phyloP scores from a whole-genome alignment of 805 yeast species.

The Kurtzmaniella fragi region DNA sequence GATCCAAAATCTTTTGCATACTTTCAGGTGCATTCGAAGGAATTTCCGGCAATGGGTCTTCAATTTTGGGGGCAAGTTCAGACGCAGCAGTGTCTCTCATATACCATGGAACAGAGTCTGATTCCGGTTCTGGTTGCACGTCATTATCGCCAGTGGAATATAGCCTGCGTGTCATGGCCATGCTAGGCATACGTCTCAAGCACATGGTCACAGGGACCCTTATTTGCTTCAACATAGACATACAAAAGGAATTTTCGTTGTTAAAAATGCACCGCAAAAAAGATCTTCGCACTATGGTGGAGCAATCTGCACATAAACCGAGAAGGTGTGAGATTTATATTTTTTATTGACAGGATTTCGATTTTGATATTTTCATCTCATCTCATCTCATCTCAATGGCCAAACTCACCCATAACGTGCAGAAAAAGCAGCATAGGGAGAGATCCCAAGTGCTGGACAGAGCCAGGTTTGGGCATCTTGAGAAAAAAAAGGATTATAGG shows the following conservation, averaged over 20 bases:
- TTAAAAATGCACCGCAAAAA: too few species aligned
- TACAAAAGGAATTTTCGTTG: too few species aligned
- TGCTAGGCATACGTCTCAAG: too few species aligned
- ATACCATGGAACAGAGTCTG: conserved; percentile 52
- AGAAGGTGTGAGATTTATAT: not conserved
- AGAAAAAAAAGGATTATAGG: conserved; percentile 65
- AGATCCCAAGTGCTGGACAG: conserved; percentile 81
- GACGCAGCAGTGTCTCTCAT: conserved; percentile 38
- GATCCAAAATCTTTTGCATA: conserved; percentile 39
- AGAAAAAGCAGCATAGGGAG: conserved; percentile 94
- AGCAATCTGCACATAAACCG: not conserved
- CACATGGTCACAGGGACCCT: too few species aligned
- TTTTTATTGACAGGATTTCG: not conserved
- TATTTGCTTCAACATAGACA: too few species aligned
- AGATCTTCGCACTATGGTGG: not conserved
- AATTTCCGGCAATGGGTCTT: conserved; percentile 44
- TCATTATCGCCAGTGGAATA: too few species aligned
- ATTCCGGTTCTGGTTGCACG: not conserved
- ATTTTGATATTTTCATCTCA: not conserved
- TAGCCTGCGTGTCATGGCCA: too few species aligned
- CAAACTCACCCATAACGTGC: conserved; percentile 80
- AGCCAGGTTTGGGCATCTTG: conserved; percentile 75
- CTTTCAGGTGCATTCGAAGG: conserved; percentile 58
- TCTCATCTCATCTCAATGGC: conserved; percentile 44
- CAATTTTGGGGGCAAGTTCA: conserved; percentile 17